Base-by-base conservation (phyloP, 1,284 basidiomycete species). In the Athelia sp. region DNA sequence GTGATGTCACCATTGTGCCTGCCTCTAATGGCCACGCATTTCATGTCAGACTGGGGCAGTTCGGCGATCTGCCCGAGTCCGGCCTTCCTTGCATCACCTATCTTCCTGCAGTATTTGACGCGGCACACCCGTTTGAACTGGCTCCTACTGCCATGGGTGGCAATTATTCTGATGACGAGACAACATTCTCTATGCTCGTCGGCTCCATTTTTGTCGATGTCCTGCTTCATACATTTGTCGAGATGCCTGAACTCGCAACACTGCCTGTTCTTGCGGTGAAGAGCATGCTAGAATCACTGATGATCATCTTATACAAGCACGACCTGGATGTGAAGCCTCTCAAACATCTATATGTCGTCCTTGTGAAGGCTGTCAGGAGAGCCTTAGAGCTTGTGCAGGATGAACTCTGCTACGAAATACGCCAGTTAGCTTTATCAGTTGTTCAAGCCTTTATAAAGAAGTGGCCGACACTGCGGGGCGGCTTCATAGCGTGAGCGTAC, bases 261-360 rank as follows among this genome's bases (percentile, higher is more conserved):
- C 59, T 84, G 11, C 81, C 83, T 0, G 69, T 75, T 36, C 57
- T 79, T 45, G 75, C 74, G 2, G 58, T 77, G 53, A 86, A 85
- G 61, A 74, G 70, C 48, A 58, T 84, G 43, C 63, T 87, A 45
- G 84, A 87, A 62, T 69, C 74, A 0, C 55, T 86, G n/a, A 72
- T 81, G 50, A 76, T 86, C 31, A 69, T 80, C 52, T 72, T 86
- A 22, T 80, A 81, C 65, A 87, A 87, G 63, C 81, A 86, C 53
- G 80, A 87, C 58, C 77, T 87, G 49, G 78, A 81, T 43, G 76
- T 73, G 49, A 66, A 58, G 24, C 62, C 73, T 17, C 66, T 87
- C 47, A 71, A 65, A 49, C 75, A 79, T 57, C 68, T 83, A 24
- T 80, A 82, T 47, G 68, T 67, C 21, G 54, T 66, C 19, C 65